These are phyloP conservation scores for Claviceps monticola DNA, from an alignment of 2,329 filamentous ascomycete species.

Conservation along the genomic window DNA sequence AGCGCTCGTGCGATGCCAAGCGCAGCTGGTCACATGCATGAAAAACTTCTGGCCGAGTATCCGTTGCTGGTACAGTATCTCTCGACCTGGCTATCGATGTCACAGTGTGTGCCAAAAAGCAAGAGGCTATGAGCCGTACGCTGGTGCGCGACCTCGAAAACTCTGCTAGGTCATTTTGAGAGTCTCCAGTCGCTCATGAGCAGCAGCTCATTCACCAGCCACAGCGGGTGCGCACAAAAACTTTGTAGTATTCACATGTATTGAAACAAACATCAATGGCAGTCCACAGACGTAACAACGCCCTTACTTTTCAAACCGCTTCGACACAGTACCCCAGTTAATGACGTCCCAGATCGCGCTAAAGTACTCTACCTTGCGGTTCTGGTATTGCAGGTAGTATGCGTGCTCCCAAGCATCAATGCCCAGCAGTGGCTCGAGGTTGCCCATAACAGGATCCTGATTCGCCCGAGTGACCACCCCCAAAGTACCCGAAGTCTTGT, in stretches of 20 bases:
- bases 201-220: background rate
- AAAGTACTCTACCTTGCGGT: conserved; percentile 95
- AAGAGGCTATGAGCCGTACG: background rate
- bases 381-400: conserved; percentile 93
- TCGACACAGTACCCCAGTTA: conserved; percentile 86
- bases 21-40: background rate
- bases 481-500: conserved; percentile 47
- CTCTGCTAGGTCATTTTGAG: too few relatives aligned
- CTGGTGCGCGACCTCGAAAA: background rate
- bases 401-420: conserved; percentile 96
- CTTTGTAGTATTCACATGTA: conserved; percentile 1
- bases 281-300: background rate
- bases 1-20: conserved; percentile 16
- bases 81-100: background rate
- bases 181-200: too few relatives aligned
- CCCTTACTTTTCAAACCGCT: conserved; percentile 47
- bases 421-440: conserved; percentile 68
- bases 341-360: conserved; percentile 85
- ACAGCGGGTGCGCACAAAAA: background rate
- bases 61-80: background rate
- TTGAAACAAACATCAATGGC: background rate
- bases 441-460: conserved; percentile 79
- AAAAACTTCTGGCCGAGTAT: background rate
- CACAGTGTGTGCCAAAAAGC: background rate
- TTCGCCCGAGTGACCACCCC: conserved; percentile 62